These are phyloP conservation scores for Fusarium coicis DNA, from an alignment of 2,329 filamentous ascomycete genomes.

Conservation along the genomic window DNA sequence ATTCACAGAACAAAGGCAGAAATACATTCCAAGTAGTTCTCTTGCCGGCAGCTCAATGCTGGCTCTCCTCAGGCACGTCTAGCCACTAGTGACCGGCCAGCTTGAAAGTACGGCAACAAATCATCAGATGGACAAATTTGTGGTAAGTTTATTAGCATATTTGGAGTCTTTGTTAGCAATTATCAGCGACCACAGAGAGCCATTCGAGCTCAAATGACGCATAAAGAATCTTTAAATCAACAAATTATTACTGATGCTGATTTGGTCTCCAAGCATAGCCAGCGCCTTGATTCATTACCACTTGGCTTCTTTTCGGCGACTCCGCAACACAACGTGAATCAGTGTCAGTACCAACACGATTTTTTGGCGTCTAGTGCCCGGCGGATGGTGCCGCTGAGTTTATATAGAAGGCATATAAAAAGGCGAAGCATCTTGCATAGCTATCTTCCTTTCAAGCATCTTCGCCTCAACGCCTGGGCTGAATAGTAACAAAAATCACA, in stretches of 20 bases:
- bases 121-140: not conserved
- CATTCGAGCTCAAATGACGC: not conserved
- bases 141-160: not conserved
- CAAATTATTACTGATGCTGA: no score
- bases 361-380: not conserved
- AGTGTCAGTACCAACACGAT: not conserved
- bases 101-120: not conserved
- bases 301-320: not conserved
- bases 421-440: not conserved
- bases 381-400: no score
- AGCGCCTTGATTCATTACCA: no score
- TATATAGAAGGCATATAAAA: not conserved
- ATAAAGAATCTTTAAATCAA: not conserved
- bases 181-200: fast-evolving
- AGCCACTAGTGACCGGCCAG: not conserved
- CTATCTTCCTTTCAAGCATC: no score
- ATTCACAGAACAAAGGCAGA: not conserved
- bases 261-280: no score
- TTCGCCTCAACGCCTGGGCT: no score
- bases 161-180: not conserved
- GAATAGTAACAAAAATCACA: no score
- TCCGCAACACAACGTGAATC: not conserved
- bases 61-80: not conserved
- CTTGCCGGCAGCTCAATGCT: no score
- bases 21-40: no score